These are phyloP conservation scores for Pythium utonaiense DNA, from an alignment of 352 stramenopile species.

Conservation along the genomic window DNA sequence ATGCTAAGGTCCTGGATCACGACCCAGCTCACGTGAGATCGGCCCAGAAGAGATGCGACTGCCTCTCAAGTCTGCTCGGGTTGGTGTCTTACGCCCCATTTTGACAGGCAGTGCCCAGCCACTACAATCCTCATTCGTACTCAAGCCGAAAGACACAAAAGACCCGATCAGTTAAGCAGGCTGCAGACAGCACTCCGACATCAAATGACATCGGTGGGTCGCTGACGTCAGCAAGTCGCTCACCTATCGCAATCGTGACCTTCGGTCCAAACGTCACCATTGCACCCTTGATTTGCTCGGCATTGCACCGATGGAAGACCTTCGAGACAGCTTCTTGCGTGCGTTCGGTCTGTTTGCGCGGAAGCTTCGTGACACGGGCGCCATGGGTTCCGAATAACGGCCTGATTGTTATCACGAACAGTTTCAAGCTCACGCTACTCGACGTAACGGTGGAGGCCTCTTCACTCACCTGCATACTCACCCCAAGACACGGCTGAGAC, in stretches of 20 bases:
- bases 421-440: not conserved
- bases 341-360: not conserved
- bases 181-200: not conserved
- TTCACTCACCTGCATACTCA: conserved; percentile 1
- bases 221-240: not conserved
- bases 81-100: conserved; percentile 15
- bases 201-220: not conserved
- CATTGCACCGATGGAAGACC: not conserved
- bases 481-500: not conserved
- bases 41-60: conserved; percentile 12
- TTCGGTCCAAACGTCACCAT: not conserved
- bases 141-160: conserved; percentile 29
- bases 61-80: conserved; percentile 10
- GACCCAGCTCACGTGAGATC: conserved; percentile 7
- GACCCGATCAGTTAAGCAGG: conserved; percentile 9
- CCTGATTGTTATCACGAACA: not conserved
- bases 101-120: conserved; percentile 1
- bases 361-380: conserved; percentile 1
- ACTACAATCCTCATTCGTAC: conserved; percentile 48
- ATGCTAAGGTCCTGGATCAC: not conserved
- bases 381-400: not conserved
- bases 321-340: not conserved
- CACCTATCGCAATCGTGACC: not conserved
- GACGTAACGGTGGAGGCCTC: not conserved
- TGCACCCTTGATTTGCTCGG: not conserved